Base-by-base conservation (phyloP, 2,329 filamentous ascomycete species). In the Dactylellina drechsleri region DNA sequence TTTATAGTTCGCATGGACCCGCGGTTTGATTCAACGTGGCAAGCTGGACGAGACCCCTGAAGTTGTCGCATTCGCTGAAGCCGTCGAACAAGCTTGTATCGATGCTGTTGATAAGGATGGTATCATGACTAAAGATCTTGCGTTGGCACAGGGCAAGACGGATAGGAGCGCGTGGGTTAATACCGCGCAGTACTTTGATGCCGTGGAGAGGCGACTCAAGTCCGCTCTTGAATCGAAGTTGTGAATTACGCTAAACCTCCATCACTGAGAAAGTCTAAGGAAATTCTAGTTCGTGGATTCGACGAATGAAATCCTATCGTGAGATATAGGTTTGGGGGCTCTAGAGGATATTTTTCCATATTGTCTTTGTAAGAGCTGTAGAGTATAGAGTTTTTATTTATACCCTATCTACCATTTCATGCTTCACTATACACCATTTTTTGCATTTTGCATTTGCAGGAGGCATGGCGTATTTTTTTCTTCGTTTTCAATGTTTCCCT, bases 101-200 rank as follows among this genome's bases (percentile, higher is more conserved):
- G 93, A 98, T 83, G 94, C 94, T 26, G 95, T 99, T 79, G 92
- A 98, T 82, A 83, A 91, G 72, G 94, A 98, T 81, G 92, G 92
- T 77, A 91, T 98, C 85, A 99, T 98, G 95, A 99, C 95, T 83
- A 99, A 99, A 89, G 95, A 99, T 84, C 85, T 99, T 80, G 95
- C 95, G n/a, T 88, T 98, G 73, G 91, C 93, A 57, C 95, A 92
- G 82, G 95, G 95, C 80, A 93, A 93, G 87, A 93, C 90, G 80
- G 90, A 88, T 76, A 88, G 92, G 78, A 88, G 88, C 80, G 90
- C 92, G 81, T 98, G 93, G 84, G 95, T 96, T 79, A 97, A 93
- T 62, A 98, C 94, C 70, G 88, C 86, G 79, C 91, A 96, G 85
- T 99, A 98, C 85, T 85, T 99, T 81, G 88, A 91, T 81, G 94